Evolutionary conservation across 495 filamentous ascomycete genomes (phyloP).

Genomic region (Chaetomium tenue): DNA sequence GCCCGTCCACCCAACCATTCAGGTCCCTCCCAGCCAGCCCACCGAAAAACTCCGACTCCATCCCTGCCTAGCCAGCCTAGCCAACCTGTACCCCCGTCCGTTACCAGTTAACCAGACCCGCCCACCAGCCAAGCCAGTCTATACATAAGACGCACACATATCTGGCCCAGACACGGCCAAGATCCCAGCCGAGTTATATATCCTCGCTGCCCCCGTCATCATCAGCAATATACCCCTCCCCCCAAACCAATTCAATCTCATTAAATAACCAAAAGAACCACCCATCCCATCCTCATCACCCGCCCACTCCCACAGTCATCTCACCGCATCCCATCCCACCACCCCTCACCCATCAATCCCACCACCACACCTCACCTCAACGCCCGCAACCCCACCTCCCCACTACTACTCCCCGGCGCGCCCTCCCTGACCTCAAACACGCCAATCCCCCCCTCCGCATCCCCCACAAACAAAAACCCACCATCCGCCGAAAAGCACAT

Average conservation of each 20-base stretch:
- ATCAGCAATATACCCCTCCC: too few relatives aligned
- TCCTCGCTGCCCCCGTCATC: too few relatives aligned
- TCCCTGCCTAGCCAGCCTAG: too few relatives aligned
- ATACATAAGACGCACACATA: background rate
- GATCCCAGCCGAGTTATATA: too few relatives aligned
- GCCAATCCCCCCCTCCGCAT: slow-evolving; percentile 30
- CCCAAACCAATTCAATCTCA: too few relatives aligned
- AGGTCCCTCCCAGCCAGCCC: background rate
- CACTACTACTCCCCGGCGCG: background rate
- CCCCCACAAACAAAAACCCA: slow-evolving; percentile 37
- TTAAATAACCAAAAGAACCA: too few relatives aligned
- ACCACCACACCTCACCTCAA: background rate
- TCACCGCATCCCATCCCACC: too few relatives aligned
- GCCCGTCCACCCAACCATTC: too few relatives aligned
- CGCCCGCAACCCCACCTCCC: slow-evolving; percentile 2
- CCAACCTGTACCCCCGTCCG: background rate
- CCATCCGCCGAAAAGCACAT: slow-evolving; percentile 37
- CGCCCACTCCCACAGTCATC: too few relatives aligned
- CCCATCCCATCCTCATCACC: too few relatives aligned
- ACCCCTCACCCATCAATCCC: too few relatives aligned
- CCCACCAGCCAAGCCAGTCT: background rate
- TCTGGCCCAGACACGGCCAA: too few relatives aligned
- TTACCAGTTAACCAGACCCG: background rate
- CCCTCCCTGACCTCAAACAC: slow-evolving; percentile 37
- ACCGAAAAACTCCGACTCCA: background rate